Percentiles rank a stretch among this genome's conserved stretches.
These are phyloP conservation scores for Termitomyces sp. DNA, from an alignment of 768 basidiomycete genomes.

Conservation along the genomic window DNA sequence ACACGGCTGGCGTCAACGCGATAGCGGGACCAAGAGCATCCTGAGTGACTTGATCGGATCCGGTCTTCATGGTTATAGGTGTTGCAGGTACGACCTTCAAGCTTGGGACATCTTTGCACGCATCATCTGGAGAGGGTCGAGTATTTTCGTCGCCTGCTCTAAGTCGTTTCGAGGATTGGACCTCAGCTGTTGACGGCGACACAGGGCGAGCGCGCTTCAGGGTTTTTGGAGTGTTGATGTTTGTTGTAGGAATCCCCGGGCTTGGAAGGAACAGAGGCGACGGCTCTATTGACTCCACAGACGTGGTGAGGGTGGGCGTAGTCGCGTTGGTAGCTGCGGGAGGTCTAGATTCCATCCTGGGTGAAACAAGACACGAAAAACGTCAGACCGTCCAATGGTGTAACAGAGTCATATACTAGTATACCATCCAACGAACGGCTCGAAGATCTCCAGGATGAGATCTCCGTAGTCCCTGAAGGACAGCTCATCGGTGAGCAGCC, in stretches of 20 bases:
- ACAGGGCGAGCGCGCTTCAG: not conserved
- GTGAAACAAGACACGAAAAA: not conserved
- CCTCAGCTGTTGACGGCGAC: not conserved
- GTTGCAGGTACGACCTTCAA: not conserved
- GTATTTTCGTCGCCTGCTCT: not conserved
- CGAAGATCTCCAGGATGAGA: not conserved
- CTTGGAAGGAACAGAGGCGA: not conserved
- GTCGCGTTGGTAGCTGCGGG: too few species aligned
- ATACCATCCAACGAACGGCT: conserved; percentile 2
- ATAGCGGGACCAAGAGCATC: not conserved
- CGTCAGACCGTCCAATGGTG: not conserved
- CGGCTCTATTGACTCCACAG: not conserved
- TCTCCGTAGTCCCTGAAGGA: not conserved
- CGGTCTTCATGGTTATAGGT: not conserved
- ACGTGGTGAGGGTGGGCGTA: not conserved
- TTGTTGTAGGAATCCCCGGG: not conserved
- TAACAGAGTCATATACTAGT: not conserved
- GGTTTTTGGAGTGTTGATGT: not conserved
- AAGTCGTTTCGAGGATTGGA: not conserved
- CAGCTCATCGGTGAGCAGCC: not conserved
- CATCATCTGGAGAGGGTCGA: not conserved
- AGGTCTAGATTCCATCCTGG: conserved; percentile 2
- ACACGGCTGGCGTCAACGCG: not conserved
- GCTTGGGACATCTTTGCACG: too few species aligned
- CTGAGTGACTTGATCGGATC: not conserved